A percentile compares a stretch with the other conserved stretches of the same genome.
phyloP scores from a whole-genome alignment of 768 basidiomycete species.

The Phylloporus sp. region DNA sequence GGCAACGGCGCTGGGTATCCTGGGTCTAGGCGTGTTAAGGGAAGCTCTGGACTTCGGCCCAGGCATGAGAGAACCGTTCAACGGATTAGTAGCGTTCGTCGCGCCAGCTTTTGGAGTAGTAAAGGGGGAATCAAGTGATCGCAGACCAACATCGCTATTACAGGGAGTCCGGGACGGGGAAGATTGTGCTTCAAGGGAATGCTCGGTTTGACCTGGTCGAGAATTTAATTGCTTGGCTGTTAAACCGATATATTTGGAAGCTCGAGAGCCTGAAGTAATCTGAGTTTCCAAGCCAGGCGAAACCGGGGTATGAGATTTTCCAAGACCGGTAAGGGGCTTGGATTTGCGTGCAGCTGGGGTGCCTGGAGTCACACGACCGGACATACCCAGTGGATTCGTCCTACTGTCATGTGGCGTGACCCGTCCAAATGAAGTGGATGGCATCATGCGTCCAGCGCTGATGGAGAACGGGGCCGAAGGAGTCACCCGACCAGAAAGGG shows the following conservation, averaged over 20 bases:
- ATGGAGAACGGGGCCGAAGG: slow-evolving; percentile 39
- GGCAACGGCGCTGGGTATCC: slow-evolving; percentile 67
- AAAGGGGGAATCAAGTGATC: slow-evolving; percentile 50
- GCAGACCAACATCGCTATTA: slow-evolving; percentile 38
- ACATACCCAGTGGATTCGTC: slow-evolving; percentile 28
- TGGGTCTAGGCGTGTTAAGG: slow-evolving; percentile 53
- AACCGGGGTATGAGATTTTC: slow-evolving; percentile 30
- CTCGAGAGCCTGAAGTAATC: slow-evolving; percentile 80
- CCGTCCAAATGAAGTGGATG: slow-evolving; percentile 48
- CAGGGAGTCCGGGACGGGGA: slow-evolving; percentile 35
- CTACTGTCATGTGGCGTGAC: slow-evolving; percentile 30
- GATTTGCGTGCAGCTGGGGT: slow-evolving; percentile 30
- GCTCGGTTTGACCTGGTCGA: slow-evolving; percentile 28
- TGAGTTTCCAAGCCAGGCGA: slow-evolving; percentile 30
- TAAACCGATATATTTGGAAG: slow-evolving; percentile 79
- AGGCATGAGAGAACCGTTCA: slow-evolving; percentile 14
- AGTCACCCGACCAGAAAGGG: slow-evolving; percentile 43
- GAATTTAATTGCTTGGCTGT: slow-evolving; percentile 77
- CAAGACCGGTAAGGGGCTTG: slow-evolving; percentile 30
- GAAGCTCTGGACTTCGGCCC: slow-evolving; percentile 32
- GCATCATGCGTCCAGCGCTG: slow-evolving; percentile 51
- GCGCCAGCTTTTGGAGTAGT: slow-evolving; percentile 60
- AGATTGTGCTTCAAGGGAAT: slow-evolving; percentile 28
- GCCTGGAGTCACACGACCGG: slow-evolving; percentile 49
- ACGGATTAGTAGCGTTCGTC: slow-evolving; percentile 23